Percentiles rank a stretch among this genome's conserved stretches.
Conservation (phyloP, 495 filamentous ascomycete genomes). For the Lichina pygmaea region DNA sequence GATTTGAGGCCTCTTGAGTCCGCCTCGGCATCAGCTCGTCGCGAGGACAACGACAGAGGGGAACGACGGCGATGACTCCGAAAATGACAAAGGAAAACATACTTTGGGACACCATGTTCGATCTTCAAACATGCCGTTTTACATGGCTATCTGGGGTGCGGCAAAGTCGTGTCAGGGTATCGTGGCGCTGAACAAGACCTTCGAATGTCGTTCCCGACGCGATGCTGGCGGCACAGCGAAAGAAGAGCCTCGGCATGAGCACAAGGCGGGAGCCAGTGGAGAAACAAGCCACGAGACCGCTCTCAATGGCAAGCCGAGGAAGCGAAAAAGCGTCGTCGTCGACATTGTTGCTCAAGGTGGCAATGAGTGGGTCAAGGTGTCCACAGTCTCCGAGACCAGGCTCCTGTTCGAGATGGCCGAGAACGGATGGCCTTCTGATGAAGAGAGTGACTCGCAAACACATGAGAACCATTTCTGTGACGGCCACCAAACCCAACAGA, state of each 20-base stretch:
- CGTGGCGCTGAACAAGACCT: constrained; percentile 23
- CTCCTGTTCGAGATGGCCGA: constrained; percentile 35
- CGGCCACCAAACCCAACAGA: constrained; percentile 4
- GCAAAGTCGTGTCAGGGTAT: constrained; percentile 19
- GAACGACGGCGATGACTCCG: constrained; percentile 13
- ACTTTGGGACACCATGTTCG: constrained; percentile 9
- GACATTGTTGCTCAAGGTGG: constrained; percentile 3
- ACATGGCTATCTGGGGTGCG: constrained; percentile 25
- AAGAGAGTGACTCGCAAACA: constrained; percentile 11
- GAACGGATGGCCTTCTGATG: constrained; percentile 21
- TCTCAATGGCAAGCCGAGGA: background rate
- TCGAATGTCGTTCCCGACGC: constrained; percentile 13
- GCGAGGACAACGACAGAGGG: constrained; percentile 8
- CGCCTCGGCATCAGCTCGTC: constrained; percentile 4
- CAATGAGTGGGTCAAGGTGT: constrained; percentile 34
- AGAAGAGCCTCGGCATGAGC: background rate
- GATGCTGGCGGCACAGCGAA: background rate
- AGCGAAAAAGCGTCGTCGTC: constrained; percentile 1
- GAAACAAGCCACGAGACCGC: background rate
- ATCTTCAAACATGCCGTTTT: constrained; percentile 30
- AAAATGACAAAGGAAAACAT: too few relatives aligned
- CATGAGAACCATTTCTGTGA: constrained; percentile 12
- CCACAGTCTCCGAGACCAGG: constrained; percentile 26
- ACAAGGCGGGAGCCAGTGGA: background rate
- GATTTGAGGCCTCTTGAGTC: background rate